Percentiles rank a stretch among this genome's conserved stretches.
Conservation (phyloP, 768 basidiomycete genomes). For the Psilocybe cyanescens region DNA sequence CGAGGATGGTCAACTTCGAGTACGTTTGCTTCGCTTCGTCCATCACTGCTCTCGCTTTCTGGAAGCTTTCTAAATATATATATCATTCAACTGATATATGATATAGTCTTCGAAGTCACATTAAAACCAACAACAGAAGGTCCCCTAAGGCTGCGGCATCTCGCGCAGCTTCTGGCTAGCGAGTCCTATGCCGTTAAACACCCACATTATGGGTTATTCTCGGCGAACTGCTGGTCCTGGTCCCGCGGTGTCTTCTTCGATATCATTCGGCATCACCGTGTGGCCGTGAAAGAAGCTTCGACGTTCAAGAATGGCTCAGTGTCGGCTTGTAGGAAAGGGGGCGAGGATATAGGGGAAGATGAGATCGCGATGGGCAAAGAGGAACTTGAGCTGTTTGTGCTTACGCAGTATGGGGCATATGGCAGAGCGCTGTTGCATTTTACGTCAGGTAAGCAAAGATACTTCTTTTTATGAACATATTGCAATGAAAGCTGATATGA, state of each 20-base stretch:
- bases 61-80: neutral
- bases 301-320: neutral
- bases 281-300: neutral
- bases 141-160: neutral
- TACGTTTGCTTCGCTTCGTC: neutral
- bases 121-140: neutral
- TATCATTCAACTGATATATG: neutral
- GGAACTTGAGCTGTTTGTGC: neutral
- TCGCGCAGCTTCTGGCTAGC: neutral
- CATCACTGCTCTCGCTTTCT: neutral
- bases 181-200: neutral
- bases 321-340: neutral
- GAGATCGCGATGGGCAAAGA: neutral
- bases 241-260: conserved; percentile 4
- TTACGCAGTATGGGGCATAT: conserved; percentile 7
- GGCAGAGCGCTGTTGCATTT: conserved; percentile 4
- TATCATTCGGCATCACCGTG: neutral
- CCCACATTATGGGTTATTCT: neutral
- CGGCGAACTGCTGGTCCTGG: conserved; percentile 10
- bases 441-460: neutral
- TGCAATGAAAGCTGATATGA: too few species aligned
- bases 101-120: neutral
- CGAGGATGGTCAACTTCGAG: neutral
- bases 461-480: too few species aligned
- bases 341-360: neutral